Conservation (phyloP, 2,329 filamentous ascomycete species). For the Claviceps capensis region DNA sequence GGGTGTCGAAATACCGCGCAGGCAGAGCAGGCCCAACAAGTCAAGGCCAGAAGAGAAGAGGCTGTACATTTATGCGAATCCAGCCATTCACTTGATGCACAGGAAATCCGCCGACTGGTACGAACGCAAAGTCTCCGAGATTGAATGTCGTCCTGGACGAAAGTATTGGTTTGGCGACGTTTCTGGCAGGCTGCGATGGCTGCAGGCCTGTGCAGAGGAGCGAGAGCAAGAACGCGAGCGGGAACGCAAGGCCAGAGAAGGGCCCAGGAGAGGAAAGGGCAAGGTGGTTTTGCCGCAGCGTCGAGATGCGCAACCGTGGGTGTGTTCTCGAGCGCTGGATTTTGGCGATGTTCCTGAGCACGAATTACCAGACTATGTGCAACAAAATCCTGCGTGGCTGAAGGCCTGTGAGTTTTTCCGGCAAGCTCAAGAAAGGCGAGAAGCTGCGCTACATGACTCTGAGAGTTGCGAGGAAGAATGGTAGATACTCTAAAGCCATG, state of each 20-base stretch:
- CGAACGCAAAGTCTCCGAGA: constrained; percentile 33
- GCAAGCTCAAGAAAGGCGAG: constrained; percentile 8
- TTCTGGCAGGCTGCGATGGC: constrained; percentile 22
- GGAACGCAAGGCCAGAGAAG: not conserved
- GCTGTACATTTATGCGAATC: constrained; percentile 34
- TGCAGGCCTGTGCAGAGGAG: constrained; percentile 11
- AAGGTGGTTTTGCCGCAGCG: not conserved
- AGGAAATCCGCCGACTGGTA: constrained; percentile 32
- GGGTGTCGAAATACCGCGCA: constrained; percentile 7
- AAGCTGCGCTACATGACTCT: constrained; percentile 5
- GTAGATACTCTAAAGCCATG: constrained; percentile 8
- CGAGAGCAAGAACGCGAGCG: constrained; percentile 8
- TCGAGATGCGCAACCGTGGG: constrained; percentile 17
- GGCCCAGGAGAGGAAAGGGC: too few relatives aligned
- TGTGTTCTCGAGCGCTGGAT: constrained; percentile 16
- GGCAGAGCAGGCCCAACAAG: not conserved
- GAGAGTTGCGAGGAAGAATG: constrained; percentile 12
- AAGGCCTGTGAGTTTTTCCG: constrained; percentile 25
- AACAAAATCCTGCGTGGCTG: constrained; percentile 30
- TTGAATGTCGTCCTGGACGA: constrained; percentile 30
- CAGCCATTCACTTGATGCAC: constrained; percentile 33
- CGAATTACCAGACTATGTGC: constrained; percentile 30
- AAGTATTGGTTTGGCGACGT: constrained; percentile 39
- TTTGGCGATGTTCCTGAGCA: constrained; percentile 24
- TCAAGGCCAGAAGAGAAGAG: constrained; percentile 16